Base-by-base conservation (phyloP, 73 alveolate genomes). In the Strombidium stylifer region DNA sequence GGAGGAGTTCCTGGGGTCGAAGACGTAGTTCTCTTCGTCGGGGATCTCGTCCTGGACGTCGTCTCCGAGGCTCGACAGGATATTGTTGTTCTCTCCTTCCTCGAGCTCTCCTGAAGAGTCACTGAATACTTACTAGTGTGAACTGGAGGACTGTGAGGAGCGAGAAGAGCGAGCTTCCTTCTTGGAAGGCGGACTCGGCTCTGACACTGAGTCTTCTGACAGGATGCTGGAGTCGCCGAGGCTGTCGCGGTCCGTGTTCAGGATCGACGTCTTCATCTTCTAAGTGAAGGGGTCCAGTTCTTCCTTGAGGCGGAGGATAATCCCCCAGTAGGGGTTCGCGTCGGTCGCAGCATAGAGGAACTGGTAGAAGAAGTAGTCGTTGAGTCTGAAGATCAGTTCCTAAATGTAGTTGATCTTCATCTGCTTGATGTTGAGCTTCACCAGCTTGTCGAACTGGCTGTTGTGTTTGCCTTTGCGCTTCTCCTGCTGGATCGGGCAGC, bases 291-390 rank as follows among this genome's bases (percentile, higher is more conserved):
- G n/a, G n/a, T n/a, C n/a, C n/a, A n/a, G n/a, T n/a, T n/a, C n/a
- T n/a, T n/a, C n/a, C n/a, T n/a, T n/a, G n/a, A n/a, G n/a, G n/a
- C n/a, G n/a, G n/a, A n/a, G n/a, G n/a, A n/a, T n/a, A n/a, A n/a
- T n/a, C n/a, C n/a, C n/a, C n/a, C n/a, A n/a, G 30, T 62, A 74
- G 10, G 87, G 87, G 40, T 62, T 74, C n/a, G 87, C 42, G 36
- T 49, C 54, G 7, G 81, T 28, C 12, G 62, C 34, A 18, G 80
- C 69, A 14, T 52, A 73, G 21, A 74, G 30, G 42, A 74, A 62
- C 32, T 66, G 18, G n/a, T 54, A 47, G 45, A 74, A 74, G 49
- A 74, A 74, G 58, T 74, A 74, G 50, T 74, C 87, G 34, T 53
- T 56, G 0, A 74, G 28, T 25, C 87, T 31, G 18, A 74, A 2